Conservation (phyloP, 2,329 filamentous ascomycete genomes). For the Macroventuria anomochaeta region DNA sequence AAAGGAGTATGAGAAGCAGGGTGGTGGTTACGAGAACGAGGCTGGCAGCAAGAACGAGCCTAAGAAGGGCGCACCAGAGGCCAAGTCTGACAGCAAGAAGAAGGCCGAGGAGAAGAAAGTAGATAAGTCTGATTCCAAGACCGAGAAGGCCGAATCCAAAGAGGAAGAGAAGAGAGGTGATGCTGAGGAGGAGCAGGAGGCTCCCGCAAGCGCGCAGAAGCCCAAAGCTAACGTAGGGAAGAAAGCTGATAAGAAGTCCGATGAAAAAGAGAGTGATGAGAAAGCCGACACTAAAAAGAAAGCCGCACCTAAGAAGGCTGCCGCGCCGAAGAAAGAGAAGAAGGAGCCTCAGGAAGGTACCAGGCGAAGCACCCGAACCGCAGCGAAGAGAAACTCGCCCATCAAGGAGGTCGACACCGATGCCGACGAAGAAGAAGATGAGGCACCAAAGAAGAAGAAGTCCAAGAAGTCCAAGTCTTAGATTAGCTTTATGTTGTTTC, state of each 20-base stretch:
- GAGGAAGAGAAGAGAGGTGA: conserved; percentile 24
- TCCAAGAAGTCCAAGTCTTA: conserved; percentile 21
- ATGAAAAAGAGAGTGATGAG: conserved; percentile 25
- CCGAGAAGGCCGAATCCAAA: conserved; percentile 27
- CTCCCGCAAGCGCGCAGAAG: conserved; percentile 30
- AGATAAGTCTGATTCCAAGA: conserved; percentile 35
- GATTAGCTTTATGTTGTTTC: not conserved
- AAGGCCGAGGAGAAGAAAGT: conserved; percentile 23
- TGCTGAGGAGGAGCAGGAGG: conserved; percentile 22
- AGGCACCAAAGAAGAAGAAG: conserved; percentile 31
- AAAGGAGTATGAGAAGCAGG: conserved; percentile 52
- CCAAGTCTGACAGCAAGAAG: conserved; percentile 39
- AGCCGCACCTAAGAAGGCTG: conserved; percentile 24
- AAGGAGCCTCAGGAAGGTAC: conserved; percentile 31
- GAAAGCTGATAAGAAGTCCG: conserved; percentile 22
- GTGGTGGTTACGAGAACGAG: conserved; percentile 52
- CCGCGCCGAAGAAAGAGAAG: conserved; percentile 21
- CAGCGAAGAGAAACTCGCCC: conserved; percentile 27
- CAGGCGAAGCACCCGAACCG: conserved; percentile 27
- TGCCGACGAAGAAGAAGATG: conserved; percentile 22
- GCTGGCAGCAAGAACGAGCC: conserved; percentile 54
- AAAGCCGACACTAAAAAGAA: conserved; percentile 28
- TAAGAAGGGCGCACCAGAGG: conserved; percentile 50
- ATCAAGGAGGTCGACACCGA: conserved; percentile 26
- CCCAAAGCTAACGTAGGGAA: conserved; percentile 30